Conservation (phyloP, 768 basidiomycete genomes). For the Galerina sulciceps region DNA sequence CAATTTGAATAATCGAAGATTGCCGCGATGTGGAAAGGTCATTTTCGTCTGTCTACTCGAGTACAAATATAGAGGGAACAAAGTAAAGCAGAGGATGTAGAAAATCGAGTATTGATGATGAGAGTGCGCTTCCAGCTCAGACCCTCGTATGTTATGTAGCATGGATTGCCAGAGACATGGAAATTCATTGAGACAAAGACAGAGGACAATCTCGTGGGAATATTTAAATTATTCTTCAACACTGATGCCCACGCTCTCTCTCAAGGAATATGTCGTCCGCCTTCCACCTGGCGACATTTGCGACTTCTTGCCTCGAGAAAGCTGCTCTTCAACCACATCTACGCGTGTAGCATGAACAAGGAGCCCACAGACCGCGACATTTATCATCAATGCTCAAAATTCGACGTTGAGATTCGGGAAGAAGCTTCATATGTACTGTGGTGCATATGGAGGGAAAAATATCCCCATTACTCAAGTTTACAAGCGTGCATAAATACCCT, state of each 20-base stretch:
- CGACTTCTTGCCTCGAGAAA: neutral
- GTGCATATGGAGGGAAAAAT: constrained; percentile 38
- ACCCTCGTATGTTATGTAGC: too few relatives aligned
- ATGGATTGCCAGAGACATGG: too few relatives aligned
- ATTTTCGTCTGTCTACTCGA: too few relatives aligned
- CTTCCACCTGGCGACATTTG: neutral
- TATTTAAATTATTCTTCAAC: neutral
- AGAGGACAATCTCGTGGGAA: neutral
- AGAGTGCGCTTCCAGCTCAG: too few relatives aligned
- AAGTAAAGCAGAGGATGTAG: too few relatives aligned
- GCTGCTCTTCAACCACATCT: neutral
- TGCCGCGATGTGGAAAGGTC: too few relatives aligned
- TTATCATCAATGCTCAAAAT: constrained; percentile 31
- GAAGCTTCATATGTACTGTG: constrained; percentile 46
- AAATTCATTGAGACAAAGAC: too few relatives aligned
- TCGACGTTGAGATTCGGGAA: constrained; percentile 40
- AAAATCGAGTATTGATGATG: too few relatives aligned
- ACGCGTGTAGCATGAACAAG: constrained; percentile 11
- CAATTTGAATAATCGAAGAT: too few relatives aligned
- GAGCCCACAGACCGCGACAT: constrained; percentile 31
- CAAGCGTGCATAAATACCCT: constrained; percentile 38
- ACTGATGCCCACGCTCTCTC: neutral
- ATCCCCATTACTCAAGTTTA: constrained; percentile 32
- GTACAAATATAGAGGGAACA: too few relatives aligned
- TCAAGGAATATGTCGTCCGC: neutral